Percentiles rank a stretch among this genome's conserved stretches.
Evolutionary conservation across 83 land plant species (phyloP).

Genomic region (Picea mariana): DNA sequence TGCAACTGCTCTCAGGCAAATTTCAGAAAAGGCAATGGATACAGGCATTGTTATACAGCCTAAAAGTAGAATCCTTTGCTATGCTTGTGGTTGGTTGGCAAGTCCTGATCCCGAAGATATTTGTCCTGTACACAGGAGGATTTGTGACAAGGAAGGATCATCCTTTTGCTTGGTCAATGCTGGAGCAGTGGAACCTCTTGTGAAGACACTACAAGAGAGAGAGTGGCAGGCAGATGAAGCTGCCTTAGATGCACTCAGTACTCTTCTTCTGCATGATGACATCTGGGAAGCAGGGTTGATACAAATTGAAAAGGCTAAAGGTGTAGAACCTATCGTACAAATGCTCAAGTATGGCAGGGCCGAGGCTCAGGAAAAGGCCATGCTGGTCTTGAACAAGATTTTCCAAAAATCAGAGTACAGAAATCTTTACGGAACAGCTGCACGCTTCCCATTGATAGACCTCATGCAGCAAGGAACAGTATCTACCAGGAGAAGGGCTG

Average conservation of each 20-base stretch:
- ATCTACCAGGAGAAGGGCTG: slow-evolving; percentile 6
- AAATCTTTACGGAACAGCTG: slow-evolving; percentile 41
- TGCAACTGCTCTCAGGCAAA: slow-evolving; percentile 55
- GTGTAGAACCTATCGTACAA: slow-evolving; percentile 42
- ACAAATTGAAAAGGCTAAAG: slow-evolving; percentile 43
- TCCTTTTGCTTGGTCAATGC: slow-evolving; percentile 65
- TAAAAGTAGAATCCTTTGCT: not conserved
- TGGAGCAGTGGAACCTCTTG: slow-evolving; percentile 43
- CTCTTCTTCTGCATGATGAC: slow-evolving; percentile 52
- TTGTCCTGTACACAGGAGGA: slow-evolving; percentile 30
- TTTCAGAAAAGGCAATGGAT: slow-evolving; percentile 35
- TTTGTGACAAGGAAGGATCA: slow-evolving; percentile 31
- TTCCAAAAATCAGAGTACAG: slow-evolving; percentile 45
- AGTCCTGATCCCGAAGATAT: slow-evolving; percentile 9
- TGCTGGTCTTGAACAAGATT: slow-evolving; percentile 64
- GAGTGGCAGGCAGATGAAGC: slow-evolving; percentile 61
- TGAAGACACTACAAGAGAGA: slow-evolving; percentile 41
- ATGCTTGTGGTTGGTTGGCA: slow-evolving; percentile 35
- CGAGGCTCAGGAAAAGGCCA: slow-evolving; percentile 60
- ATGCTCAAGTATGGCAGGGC: slow-evolving; percentile 42
- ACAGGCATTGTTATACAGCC: slow-evolving; percentile 16
- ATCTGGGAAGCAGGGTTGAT: slow-evolving; percentile 59
- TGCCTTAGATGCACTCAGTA: slow-evolving; percentile 29
- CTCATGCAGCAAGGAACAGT: slow-evolving; percentile 48
- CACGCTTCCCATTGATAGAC: slow-evolving; percentile 51